phyloP scores from a whole-genome alignment of 2,329 filamentous ascomycete species.

The Aureobasidium pullulans region DNA sequence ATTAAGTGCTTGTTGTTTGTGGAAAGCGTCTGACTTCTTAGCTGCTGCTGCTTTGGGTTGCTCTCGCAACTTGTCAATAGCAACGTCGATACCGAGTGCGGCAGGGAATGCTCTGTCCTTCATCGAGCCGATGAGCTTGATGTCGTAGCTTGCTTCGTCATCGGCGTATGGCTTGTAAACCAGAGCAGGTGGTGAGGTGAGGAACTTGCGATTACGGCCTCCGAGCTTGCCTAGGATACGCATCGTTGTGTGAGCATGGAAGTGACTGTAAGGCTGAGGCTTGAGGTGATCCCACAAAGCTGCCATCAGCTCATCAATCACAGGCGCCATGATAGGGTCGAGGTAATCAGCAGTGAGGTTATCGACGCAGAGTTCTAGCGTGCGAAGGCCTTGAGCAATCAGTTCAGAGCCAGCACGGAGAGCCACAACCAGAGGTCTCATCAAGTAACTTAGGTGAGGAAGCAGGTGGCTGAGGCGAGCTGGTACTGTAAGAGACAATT shows the following conservation, averaged over 20 bases:
- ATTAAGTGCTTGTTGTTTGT: conserved; percentile 88
- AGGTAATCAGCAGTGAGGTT: conserved; percentile 97
- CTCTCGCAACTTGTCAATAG: conserved; percentile 82
- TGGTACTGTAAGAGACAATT: conserved; percentile 91
- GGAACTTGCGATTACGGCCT: conserved; percentile 89
- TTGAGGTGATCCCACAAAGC: conserved; percentile 92
- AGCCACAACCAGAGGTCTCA: conserved; percentile 95
- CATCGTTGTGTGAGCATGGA: conserved; percentile 96
- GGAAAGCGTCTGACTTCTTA: conserved; percentile 70
- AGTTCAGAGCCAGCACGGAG: conserved; percentile 85
- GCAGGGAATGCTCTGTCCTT: conserved; percentile 82
- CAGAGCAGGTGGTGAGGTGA: conserved; percentile 81
- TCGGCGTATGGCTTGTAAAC: conserved; percentile 80
- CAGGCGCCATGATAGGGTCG: conserved; percentile 97
- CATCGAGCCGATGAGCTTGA: conserved; percentile 82
- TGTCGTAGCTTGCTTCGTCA: conserved; percentile 77
- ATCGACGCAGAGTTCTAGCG: conserved; percentile 92
- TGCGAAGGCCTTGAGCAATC: conserved; percentile 87
- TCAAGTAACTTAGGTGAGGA: conserved; percentile 90
- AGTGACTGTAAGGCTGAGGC: conserved; percentile 91
- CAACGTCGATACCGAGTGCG: conserved; percentile 77
- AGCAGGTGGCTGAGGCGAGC: conserved; percentile 89
- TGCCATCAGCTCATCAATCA: conserved; percentile 98
- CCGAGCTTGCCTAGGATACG: conserved; percentile 93
- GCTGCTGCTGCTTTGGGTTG: conserved; percentile 54